Conservation (phyloP, 2,329 filamentous ascomycete genomes). For the Monosporascus sp. region DNA sequence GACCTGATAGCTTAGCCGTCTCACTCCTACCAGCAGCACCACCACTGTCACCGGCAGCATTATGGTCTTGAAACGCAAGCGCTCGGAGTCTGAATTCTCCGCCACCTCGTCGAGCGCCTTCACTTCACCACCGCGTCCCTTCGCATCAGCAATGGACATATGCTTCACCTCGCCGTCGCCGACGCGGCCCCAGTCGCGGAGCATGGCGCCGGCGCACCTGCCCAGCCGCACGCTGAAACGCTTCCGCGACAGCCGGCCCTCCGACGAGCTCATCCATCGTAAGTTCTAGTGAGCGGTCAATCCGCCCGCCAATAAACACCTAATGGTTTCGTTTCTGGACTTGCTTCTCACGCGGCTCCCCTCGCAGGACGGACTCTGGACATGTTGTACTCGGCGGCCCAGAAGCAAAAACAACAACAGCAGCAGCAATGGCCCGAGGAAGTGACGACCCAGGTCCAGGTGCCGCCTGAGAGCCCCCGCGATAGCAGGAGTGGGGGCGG, state of each 20-base stretch:
- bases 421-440: slow-evolving; percentile 18
- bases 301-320: neutral
- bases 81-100: slow-evolving; percentile 53
- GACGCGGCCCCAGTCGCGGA: slow-evolving; percentile 24
- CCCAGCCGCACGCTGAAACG: slow-evolving; percentile 57
- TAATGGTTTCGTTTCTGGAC: neutral
- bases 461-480: slow-evolving; percentile 9
- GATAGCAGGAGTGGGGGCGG: slow-evolving; percentile 8
- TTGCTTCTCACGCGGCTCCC: slow-evolving; percentile 11
- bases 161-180: slow-evolving; percentile 22
- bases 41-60: slow-evolving; percentile 1
- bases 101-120: slow-evolving; percentile 41
- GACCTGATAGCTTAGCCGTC: too few species aligned
- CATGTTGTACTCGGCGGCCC: slow-evolving; percentile 50
- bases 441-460: slow-evolving; percentile 4
- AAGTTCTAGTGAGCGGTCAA: slow-evolving; percentile 25
- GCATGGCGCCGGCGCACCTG: slow-evolving; percentile 37
- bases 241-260: slow-evolving; percentile 52
- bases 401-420: slow-evolving; percentile 29
- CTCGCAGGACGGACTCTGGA: slow-evolving; percentile 49
- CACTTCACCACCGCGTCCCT: slow-evolving; percentile 32
- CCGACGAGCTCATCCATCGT: slow-evolving; percentile 51
- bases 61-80: slow-evolving; percentile 60
- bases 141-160: slow-evolving; percentile 30
- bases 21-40: too few species aligned